Conservation (phyloP, 2,329 filamentous ascomycete species). For the Lanzia echinophila region DNA sequence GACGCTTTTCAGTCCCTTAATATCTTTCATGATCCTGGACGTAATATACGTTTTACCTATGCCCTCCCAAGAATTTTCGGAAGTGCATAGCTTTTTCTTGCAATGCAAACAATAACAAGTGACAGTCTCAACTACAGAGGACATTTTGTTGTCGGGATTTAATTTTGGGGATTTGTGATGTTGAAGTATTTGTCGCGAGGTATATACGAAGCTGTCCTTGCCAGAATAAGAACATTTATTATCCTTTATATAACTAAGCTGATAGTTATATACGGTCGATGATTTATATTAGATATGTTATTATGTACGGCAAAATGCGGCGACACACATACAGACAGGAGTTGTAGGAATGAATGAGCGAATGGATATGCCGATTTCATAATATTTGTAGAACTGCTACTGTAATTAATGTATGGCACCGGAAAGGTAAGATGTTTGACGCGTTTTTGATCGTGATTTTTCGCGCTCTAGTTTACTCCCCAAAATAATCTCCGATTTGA, state of each 20-base stretch:
- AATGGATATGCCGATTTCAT: too few species aligned
- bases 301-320: too few species aligned
- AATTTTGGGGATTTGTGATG: not conserved
- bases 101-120: slow-evolving; percentile 23
- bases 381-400: not conserved
- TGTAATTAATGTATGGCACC: not conserved
- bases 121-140: not conserved
- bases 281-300: too few species aligned
- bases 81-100: slow-evolving; percentile 22
- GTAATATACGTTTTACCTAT: slow-evolving; percentile 29
- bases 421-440: not conserved
- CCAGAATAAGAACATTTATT: not conserved
- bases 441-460: slow-evolving; percentile 3
- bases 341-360: too few species aligned
- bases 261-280: too few species aligned
- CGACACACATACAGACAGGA: too few species aligned
- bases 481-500: not conserved
- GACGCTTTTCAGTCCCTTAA: slow-evolving; percentile 20
- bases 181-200: too few species aligned
- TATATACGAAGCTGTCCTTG: not conserved
- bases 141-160: not conserved
- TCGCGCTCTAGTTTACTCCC: not conserved
- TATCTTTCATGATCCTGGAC: slow-evolving; percentile 19
- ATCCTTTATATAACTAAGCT: too few species aligned
- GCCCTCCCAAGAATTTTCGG: slow-evolving; percentile 27